Conservation (phyloP, 2,329 filamentous ascomycete species). For the Monilinia fructicola region DNA sequence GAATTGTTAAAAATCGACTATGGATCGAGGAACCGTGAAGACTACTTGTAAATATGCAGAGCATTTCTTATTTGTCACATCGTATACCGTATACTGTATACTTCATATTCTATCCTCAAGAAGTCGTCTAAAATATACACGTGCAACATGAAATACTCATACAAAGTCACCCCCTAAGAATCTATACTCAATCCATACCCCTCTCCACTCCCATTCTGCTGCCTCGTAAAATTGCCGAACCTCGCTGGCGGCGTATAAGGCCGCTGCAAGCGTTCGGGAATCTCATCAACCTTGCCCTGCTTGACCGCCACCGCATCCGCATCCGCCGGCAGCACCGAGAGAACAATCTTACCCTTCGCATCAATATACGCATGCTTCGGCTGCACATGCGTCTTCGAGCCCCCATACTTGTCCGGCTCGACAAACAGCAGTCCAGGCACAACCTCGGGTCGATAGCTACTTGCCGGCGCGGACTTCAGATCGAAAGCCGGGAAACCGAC, state of each 20-base stretch:
- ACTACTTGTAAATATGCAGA: background rate
- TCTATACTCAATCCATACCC: constrained; percentile 9
- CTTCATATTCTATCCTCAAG: background rate
- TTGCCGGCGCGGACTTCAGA: background rate
- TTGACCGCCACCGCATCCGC: constrained; percentile 35
- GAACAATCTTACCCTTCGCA: constrained; percentile 35
- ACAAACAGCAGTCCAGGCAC: constrained; percentile 32
- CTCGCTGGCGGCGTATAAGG: background rate
- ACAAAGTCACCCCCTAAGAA: background rate
- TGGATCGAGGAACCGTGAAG: no score
- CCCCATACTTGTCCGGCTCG: constrained; percentile 38
- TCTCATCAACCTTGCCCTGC: constrained; percentile 33
- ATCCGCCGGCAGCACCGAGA: constrained; percentile 34
- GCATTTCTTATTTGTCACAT: background rate
- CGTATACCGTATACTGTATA: background rate
- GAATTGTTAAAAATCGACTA: no score
- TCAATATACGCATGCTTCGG: constrained; percentile 36
- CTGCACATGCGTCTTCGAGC: constrained; percentile 38
- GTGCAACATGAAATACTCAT: constrained; percentile 19
- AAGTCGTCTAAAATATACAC: constrained; percentile 9
- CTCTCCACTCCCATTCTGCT: constrained; percentile 12
- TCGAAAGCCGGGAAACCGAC: constrained; percentile 11
- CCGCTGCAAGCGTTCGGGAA: constrained; percentile 17
- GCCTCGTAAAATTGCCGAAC: no score
- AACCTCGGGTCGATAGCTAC: background rate